Evolutionary conservation across 1,284 basidiomycete genomes (phyloP), one percentile per base, ranked within the genome.

Genomic region (Puccinia brachypodii): DNA sequence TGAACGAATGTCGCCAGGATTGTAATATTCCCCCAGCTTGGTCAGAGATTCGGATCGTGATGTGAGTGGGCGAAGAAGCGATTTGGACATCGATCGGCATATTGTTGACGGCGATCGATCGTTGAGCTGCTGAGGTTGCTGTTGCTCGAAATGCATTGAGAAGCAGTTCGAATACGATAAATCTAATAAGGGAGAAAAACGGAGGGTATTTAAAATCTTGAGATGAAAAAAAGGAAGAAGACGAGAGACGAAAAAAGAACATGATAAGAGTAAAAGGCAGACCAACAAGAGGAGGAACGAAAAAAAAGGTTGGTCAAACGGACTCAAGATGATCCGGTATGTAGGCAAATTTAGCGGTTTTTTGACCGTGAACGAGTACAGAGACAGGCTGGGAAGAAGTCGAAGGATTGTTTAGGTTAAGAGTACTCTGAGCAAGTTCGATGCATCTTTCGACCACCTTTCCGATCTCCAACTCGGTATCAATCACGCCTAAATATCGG

Each of bases 121-220:
- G 79, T 78, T 80, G 74, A 50, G 73, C 76, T 76, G 77, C 38
- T 47, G 56, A 44, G 83, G 82, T 60, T 82, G 83, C 83, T 36
- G 86, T 86, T 2, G 85, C 83, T 42, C 85, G 82, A 73, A 85
- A 83, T 72, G 83, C 93, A 85, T 95, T 95, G 86, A 95, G 95
- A 84, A 96, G 85, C 33, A 96, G 86, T 85, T 96, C 94, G 84
- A 96, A 95, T 16, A 95, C 87, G 82, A 96, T 93, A 85, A 95
- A 76, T 58, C 74, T 76, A 25, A 19, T 11, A 11, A 11, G 9
- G 13, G 19, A 42, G 14, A 28, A 28, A 19, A 3, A 6, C 1
- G 40, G 36, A 33, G 66, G 28, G 25, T 28, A 60, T 16, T 22
- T 40, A 22, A 3, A 16, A 40, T n/a, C 47, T 60, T 91, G 94